Base-by-base conservation (phyloP, 1,284 basidiomycete genomes). In the Ustilago tritici region DNA sequence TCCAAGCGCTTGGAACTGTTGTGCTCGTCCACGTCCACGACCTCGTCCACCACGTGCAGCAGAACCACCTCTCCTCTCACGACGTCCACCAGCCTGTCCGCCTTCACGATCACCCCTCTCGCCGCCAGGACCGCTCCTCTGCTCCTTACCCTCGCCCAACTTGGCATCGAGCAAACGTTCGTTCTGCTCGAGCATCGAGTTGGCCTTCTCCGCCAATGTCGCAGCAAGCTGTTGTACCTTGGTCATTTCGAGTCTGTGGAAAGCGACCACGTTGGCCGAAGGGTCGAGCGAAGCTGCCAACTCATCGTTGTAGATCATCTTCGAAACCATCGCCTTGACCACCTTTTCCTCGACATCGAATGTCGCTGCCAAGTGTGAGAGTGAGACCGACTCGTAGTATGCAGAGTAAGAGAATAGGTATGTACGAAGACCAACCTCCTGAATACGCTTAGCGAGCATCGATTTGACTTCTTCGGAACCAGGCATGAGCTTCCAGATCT, bases 261-360 rank as follows among this genome's bases (percentile, higher is more conserved):
- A 89, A 63, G 94, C 92, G 36, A 93, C 91, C 52, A 95, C 90
- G 82, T 98, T 95, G 61, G 94, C 90, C 89, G 62, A 91, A 91
- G 60, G 91, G 86, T 99, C 97, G 66, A 99, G 89, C 36, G 94
- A 95, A 1, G 96, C 97, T 0, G 93, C 90, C 15, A 99, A 89
- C 86, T 98, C 95, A 86, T 98, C 97, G 82, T 91, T 95, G 95
- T 95, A 98, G 84, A 99, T 98, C 97, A 99, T 98, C 88, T 95
- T 94, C 54, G 93, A 95, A 55, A 98, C 93, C 81, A 98, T 92
- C 31, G 95, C 95, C 6, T 93, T 95, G 9, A 98, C 94, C 14
- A 91, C 88, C 58, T 92, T 90, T 65, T 92, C 87, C 8, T 94
- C 89, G 15, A 99, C 89, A 35, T 92, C 92, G 88, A 99, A 98